Percentiles rank a stretch among this genome's conserved stretches.
Conservation (phyloP, 768 basidiomycete species). For the Tricholoma matsutake region DNA sequence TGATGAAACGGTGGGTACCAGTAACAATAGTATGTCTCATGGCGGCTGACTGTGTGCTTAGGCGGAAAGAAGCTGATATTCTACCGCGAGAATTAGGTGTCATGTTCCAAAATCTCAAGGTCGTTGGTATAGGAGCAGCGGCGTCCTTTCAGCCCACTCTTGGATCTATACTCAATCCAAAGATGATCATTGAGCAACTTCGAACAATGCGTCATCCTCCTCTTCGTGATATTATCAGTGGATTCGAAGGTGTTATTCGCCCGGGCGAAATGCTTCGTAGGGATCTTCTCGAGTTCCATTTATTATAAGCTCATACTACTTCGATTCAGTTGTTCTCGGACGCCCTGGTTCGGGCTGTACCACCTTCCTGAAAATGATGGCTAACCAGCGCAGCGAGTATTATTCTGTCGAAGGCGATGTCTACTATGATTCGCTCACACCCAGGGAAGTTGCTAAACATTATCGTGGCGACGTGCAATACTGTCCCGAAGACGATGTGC, state of each 20-base stretch:
- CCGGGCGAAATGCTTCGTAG: conserved; percentile 77
- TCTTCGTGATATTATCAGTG: conserved; percentile 56
- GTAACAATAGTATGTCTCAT: not conserved
- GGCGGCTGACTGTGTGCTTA: conserved; percentile 1
- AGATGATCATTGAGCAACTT: conserved; percentile 40
- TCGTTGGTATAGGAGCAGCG: conserved; percentile 55
- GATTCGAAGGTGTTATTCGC: conserved; percentile 61
- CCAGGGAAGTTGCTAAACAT: conserved; percentile 56
- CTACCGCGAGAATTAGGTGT: conserved; percentile 55
- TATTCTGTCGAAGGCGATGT: conserved; percentile 67
- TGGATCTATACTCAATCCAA: conserved; percentile 58
- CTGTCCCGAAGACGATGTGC: conserved; percentile 82
- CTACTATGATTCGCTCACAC: conserved; percentile 71
- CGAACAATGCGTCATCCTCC: conserved; percentile 55
- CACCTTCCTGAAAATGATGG: conserved; percentile 77
- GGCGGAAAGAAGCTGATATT: conserved; percentile 15
- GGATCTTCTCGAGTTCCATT: conserved; percentile 25
- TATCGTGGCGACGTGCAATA: conserved; percentile 82
- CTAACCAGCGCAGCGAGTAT: conserved; percentile 72
- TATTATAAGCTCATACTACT: not conserved
- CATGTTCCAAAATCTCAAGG: conserved; percentile 53
- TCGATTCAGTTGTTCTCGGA: conserved; percentile 68
- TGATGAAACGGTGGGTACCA: conserved; percentile 29
- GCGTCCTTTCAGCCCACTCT: conserved; percentile 58
- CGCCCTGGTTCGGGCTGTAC: conserved; percentile 84